Evolutionary conservation across 23 red algal genomes (phyloP), one percentile per base, ranked within the genome.

Genomic region (Agarophyton chilense): DNA sequence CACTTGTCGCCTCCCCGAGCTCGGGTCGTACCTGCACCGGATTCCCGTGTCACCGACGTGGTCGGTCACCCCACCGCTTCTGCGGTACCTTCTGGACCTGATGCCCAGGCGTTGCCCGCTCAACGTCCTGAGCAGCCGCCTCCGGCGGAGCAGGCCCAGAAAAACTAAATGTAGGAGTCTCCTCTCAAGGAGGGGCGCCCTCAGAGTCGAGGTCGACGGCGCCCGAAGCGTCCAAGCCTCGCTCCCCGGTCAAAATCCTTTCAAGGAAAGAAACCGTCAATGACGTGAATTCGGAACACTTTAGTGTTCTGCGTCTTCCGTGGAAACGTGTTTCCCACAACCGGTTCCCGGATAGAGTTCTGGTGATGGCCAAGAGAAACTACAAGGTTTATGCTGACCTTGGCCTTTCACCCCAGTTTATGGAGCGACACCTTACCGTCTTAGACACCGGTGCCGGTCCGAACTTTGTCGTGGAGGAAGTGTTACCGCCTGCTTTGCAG

Each of bases 171-270:
- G n/a, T 8, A 28, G 5, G 56, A 31, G 56, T 22, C 28, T 61
- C 56, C 56, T 61, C 56, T 61, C 56, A 28, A 10, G n/a, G 56
- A 12, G 26, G 19, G 56, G 26, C 19, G 56, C 56, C 56, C 56
- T 61, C 19, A 61, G 56, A 61, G 56, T n/a, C 19, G 56, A 61
- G n/a, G 56, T 61, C 19, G 56, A 61, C 8, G 56, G n/a, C 56
- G 56, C 56, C 56, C 56, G 56, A 61, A 17, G n/a, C 56, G 19
- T n/a, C 56, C 9, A 61, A 61, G 56, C 56, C 56, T 61, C 56
- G 56, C 56, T 31, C 56, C 56, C 56, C 56, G 56, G n/a, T 61
- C 19, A 22, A 61, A 61, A 61, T 61, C n/a, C 28, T 61, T 61
- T 61, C 56, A 4, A 61, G 56, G 56, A 61, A 8, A 28, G 4